A percentile compares a stretch with the other conserved stretches of the same genome.
Evolutionary conservation across 2,329 filamentous ascomycete genomes (phyloP).

Genomic region (Aspergillus calidoustus): DNA sequence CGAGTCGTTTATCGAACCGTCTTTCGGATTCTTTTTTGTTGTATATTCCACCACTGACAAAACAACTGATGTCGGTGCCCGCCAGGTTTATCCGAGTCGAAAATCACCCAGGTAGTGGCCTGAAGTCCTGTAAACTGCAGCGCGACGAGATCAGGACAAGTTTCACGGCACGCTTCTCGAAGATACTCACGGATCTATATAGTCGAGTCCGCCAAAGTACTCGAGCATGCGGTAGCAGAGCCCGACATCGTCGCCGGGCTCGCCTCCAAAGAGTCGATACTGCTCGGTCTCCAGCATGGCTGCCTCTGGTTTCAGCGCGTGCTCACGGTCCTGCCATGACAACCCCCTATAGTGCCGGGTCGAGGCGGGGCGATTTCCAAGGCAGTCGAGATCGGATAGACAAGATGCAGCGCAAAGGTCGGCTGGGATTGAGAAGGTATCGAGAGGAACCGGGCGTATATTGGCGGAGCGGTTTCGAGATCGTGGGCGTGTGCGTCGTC

Average conservation of each 20-base stretch:
- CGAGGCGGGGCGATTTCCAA: slow-evolving; percentile 37
- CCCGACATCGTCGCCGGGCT: slow-evolving; percentile 48
- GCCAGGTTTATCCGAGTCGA: slow-evolving; percentile 9
- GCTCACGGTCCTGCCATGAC: slow-evolving; percentile 46
- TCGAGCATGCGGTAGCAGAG: slow-evolving; percentile 56
- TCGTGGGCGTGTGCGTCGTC: slow-evolving; percentile 50
- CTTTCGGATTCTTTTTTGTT: neutral
- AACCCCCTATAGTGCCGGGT: slow-evolving; percentile 49
- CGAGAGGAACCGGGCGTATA: slow-evolving; percentile 26
- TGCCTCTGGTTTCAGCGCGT: slow-evolving; percentile 33
- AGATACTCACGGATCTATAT: slow-evolving; percentile 47
- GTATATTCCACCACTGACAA: slow-evolving; percentile 6
- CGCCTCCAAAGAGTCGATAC: slow-evolving; percentile 51
- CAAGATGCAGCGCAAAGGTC: slow-evolving; percentile 15
- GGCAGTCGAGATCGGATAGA: slow-evolving; percentile 27
- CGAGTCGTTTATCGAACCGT: slow-evolving; percentile 11
- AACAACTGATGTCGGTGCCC: neutral
- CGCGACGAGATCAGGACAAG: slow-evolving; percentile 6
- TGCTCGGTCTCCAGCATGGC: slow-evolving; percentile 45
- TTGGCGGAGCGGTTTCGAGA: slow-evolving; percentile 40
- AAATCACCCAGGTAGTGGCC: slow-evolving; percentile 33
- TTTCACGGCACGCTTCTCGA: neutral
- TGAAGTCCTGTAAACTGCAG: slow-evolving; percentile 23
- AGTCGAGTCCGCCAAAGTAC: slow-evolving; percentile 55
- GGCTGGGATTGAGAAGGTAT: slow-evolving; percentile 25